Percentiles rank a stretch among this genome's conserved stretches.
Evolutionary conservation across 805 yeast species (phyloP).

Genomic region (Zygosaccharomyces bailii): DNA sequence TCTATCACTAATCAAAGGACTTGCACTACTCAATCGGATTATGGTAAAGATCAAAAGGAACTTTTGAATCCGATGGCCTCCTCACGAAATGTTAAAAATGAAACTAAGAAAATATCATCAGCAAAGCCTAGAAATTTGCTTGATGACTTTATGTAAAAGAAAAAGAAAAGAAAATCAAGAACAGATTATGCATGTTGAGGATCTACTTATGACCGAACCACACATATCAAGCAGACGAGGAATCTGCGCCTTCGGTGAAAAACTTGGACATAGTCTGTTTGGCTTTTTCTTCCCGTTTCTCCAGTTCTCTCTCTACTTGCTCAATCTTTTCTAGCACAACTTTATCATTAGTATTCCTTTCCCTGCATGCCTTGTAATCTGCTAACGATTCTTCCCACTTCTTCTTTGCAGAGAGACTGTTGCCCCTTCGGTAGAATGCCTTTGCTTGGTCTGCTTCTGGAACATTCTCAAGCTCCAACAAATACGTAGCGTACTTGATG

Average conservation of each 20-base stretch:
- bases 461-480: slow-evolving; percentile 49
- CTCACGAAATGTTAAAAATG: too few relatives aligned
- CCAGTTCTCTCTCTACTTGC: slow-evolving; percentile 40
- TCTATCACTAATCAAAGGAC: neutral
- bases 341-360: slow-evolving; percentile 47
- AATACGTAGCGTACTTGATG: slow-evolving; percentile 51
- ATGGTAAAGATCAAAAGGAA: neutral
- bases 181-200: slow-evolving; percentile 1
- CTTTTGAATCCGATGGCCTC: too few relatives aligned
- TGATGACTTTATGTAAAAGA: slow-evolving; percentile 35
- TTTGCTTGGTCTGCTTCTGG: slow-evolving; percentile 49
- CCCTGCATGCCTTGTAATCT: slow-evolving; percentile 45
- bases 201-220: neutral
- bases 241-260: slow-evolving; percentile 40
- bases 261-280: slow-evolving; percentile 60
- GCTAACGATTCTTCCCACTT: slow-evolving; percentile 49
- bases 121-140: slow-evolving; percentile 27
- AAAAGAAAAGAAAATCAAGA: neutral
- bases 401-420: slow-evolving; percentile 42
- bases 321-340: slow-evolving; percentile 45
- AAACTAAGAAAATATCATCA: neutral
- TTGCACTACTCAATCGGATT: neutral
- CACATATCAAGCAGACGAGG: neutral
- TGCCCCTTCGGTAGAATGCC: slow-evolving; percentile 55
- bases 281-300: slow-evolving; percentile 46